Percentiles rank a stretch among this genome's conserved stretches.
These are phyloP conservation scores for Antitrichia curtipendula DNA, from an alignment of 225 moss, liverwort and hornwort species.

Conservation along the genomic window DNA sequence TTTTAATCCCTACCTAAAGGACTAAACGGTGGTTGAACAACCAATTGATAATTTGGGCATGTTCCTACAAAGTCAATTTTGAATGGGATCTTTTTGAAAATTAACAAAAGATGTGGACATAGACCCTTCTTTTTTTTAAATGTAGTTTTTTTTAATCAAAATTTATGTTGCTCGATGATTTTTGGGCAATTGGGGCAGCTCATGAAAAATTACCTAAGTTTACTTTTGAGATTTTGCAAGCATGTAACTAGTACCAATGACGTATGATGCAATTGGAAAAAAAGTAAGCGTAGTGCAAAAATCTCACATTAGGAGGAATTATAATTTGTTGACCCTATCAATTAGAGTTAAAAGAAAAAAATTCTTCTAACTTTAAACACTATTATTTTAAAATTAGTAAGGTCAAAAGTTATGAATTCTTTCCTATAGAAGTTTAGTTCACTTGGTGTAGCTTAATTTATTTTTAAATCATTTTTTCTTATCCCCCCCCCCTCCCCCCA, in stretches of 20 bases:
- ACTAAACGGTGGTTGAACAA: rapidly evolving
- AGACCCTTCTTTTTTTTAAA: neutral
- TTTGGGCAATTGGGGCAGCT: too few species aligned
- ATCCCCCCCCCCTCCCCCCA: too few species aligned
- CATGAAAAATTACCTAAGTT: neutral
- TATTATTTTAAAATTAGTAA: neutral
- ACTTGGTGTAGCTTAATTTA: neutral
- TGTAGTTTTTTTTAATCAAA: neutral
- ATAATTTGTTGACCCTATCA: neutral
- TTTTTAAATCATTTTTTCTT: neutral
- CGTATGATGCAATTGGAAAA: neutral
- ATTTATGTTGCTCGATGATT: neutral
- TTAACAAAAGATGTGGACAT: neutral
- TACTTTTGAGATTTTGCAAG: neutral
- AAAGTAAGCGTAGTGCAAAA: neutral
- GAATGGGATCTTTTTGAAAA: neutral
- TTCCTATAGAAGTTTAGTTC: neutral
- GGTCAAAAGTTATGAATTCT: neutral
- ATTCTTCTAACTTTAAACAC: neutral
- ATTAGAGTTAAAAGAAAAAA: neutral
- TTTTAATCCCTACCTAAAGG: neutral
- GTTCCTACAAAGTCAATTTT: neutral
- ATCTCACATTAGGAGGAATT: neutral
- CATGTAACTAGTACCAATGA: neutral
- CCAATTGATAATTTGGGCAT: neutral